A percentile compares a stretch with the other conserved stretches of the same genome.
These are phyloP conservation scores for Bipolaris bicolor DNA, from an alignment of 2,329 filamentous ascomycete species.

Conservation along the genomic window DNA sequence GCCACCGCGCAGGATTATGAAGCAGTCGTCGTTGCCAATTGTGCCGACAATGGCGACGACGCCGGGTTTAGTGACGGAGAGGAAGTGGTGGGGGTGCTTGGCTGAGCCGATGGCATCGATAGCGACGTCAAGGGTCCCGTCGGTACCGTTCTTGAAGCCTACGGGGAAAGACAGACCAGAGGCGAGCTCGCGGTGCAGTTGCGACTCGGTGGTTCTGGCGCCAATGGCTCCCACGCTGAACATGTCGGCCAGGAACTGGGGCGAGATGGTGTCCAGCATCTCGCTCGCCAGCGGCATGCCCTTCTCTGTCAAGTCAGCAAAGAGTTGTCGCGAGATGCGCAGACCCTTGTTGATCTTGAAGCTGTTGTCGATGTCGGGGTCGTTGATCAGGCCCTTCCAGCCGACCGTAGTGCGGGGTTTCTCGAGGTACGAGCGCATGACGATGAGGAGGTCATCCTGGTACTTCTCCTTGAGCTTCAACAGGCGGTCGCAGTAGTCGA, in stretches of 20 bases:
- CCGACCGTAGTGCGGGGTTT: conserved; percentile 97
- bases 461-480: conserved; percentile 84
- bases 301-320: conserved; percentile 86
- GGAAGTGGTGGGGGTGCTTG: conserved; percentile 90
- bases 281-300: conserved; percentile 97
- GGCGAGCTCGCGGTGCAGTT: conserved; percentile 92
- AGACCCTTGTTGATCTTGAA: conserved; percentile 99
- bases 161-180: conserved; percentile 96
- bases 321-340: conserved; percentile 83
- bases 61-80: conserved; percentile 95
- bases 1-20: conserved; percentile 91
- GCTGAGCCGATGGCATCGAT: conserved; percentile 96
- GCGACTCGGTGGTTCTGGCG: conserved; percentile 94
- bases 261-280: conserved; percentile 98
- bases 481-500: conserved; percentile 90
- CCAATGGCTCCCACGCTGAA: conserved; percentile 92
- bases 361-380: conserved; percentile 96
- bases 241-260: conserved; percentile 93
- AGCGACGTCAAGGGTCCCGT: conserved; percentile 85
- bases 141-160: conserved; percentile 99
- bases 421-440: conserved; percentile 98
- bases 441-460: conserved; percentile 85
- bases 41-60: conserved; percentile 95
- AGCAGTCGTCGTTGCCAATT: conserved; percentile 94
- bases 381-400: conserved; percentile 99